Evolutionary conservation across 2,329 filamentous ascomycete genomes (phyloP).

Genomic region (Lachnellula suecica): DNA sequence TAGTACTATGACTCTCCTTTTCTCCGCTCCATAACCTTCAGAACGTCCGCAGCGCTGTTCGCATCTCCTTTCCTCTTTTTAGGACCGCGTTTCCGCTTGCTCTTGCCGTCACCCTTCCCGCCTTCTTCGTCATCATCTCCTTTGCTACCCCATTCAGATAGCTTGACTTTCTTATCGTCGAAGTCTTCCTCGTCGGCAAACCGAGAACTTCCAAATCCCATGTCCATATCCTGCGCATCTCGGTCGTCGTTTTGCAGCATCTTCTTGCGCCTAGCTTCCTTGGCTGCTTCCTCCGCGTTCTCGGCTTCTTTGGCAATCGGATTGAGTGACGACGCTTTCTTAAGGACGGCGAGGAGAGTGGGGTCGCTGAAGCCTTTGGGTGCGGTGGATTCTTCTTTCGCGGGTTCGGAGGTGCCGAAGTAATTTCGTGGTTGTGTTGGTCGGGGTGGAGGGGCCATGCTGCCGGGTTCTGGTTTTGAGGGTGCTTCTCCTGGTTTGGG

Average conservation of each 20-base stretch:
- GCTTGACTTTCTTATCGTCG: conserved; percentile 64
- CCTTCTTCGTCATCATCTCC: conserved; percentile 47
- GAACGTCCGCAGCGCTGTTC: conserved; percentile 77
- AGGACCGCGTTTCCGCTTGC: conserved; percentile 66
- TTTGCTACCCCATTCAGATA: conserved; percentile 63
- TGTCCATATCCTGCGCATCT: conserved; percentile 87
- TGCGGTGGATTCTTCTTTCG: conserved; percentile 32
- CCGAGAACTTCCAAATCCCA: conserved; percentile 88
- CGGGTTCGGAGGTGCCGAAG: conserved; percentile 52
- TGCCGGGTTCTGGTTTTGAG: conserved; percentile 7
- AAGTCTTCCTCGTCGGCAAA: conserved; percentile 87
- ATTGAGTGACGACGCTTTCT: conserved; percentile 73
- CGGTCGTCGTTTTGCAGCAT: conserved; percentile 74
- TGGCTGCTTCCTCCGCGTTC: conserved; percentile 48
- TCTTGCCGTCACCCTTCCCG: conserved; percentile 43
- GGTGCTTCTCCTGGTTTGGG: conserved; percentile 1
- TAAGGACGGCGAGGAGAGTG: conserved; percentile 78
- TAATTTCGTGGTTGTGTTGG: conserved; percentile 50
- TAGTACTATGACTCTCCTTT: conserved; percentile 17
- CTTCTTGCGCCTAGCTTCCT: conserved; percentile 68
- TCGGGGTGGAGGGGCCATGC: conserved; percentile 48
- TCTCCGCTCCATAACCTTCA: conserved; percentile 67
- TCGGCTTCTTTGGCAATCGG: conserved; percentile 40
- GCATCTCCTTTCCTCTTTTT: conserved; percentile 78
- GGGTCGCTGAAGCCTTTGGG: conserved; percentile 67